A percentile compares a stretch with the other conserved stretches of the same genome.
phyloP scores from a whole-genome alignment of 2,329 filamentous ascomycete species.

The Ustulina deusta region DNA sequence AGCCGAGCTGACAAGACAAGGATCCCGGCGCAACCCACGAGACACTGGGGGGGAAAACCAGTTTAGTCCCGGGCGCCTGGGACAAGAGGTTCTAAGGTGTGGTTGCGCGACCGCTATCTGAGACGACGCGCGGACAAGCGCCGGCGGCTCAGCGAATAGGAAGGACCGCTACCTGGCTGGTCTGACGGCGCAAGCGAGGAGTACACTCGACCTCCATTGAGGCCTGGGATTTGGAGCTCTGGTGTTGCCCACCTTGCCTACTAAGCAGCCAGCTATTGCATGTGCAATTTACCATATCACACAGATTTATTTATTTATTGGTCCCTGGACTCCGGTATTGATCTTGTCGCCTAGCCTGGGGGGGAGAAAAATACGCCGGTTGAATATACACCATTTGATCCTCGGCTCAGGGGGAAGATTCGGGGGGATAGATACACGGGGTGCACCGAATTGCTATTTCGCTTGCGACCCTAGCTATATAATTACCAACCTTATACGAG shows the following conservation, averaged over 20 bases:
- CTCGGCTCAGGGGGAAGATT: neutral
- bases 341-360: slow-evolving; percentile 6
- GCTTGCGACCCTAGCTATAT: slow-evolving; percentile 10
- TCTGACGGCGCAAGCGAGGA: slow-evolving; percentile 31
- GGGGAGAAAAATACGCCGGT: slow-evolving; percentile 1
- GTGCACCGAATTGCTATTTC: slow-evolving; percentile 7
- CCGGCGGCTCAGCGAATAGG: slow-evolving; percentile 21
- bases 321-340: neutral
- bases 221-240: slow-evolving; percentile 11
- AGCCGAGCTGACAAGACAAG: slow-evolving; percentile 21
- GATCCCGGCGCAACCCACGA: slow-evolving; percentile 6
- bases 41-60: neutral
- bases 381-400: neutral
- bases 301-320: neutral
- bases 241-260: slow-evolving; percentile 29
- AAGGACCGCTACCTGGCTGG: neutral
- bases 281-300: slow-evolving; percentile 8
- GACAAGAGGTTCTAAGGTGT: slow-evolving; percentile 24
- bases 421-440: slow-evolving; percentile 2
- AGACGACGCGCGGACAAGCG: slow-evolving; percentile 35
- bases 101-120: slow-evolving; percentile 33
- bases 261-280: neutral
- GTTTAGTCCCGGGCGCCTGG: slow-evolving; percentile 30
- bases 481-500: slow-evolving; percentile 11
- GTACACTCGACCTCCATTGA: slow-evolving; percentile 16